A percentile compares a stretch with the other conserved stretches of the same genome.
phyloP scores from a whole-genome alignment of 2,329 filamentous ascomycete genomes.

The Neoscytalidium dimidiatum region DNA sequence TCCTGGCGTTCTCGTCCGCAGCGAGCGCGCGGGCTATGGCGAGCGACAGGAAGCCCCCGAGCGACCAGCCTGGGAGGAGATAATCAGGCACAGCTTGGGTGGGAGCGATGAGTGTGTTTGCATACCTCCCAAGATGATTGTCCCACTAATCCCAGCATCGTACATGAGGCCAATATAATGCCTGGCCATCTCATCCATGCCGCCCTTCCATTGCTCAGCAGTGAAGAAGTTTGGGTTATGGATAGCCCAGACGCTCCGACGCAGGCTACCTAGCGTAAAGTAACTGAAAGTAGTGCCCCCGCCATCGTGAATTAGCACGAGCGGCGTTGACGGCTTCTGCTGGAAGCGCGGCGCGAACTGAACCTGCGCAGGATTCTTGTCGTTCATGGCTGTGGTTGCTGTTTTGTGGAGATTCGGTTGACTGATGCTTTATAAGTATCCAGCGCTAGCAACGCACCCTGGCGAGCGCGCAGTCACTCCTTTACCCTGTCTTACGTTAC shows the following conservation, averaged over 20 bases:
- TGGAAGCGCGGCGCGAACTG: background rate
- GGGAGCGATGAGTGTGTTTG: background rate
- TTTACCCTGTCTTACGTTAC: background rate
- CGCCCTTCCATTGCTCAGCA: slow-evolving; percentile 52
- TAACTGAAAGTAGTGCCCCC: slow-evolving; percentile 63
- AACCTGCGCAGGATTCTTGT: background rate
- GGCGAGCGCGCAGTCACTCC: background rate
- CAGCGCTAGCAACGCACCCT: background rate
- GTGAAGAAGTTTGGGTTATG: slow-evolving; percentile 56
- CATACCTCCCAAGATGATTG: slow-evolving; percentile 36
- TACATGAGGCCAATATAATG: slow-evolving; percentile 53
- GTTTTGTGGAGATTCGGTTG: background rate
- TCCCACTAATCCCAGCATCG: slow-evolving; percentile 37
- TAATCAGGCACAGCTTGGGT: background rate
- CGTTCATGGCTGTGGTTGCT: background rate
- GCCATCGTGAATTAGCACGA: slow-evolving; percentile 62
- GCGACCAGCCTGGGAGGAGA: slow-evolving; percentile 17
- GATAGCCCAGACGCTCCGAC: slow-evolving; percentile 56
- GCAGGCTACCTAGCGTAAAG: slow-evolving; percentile 53
- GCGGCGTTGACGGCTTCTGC: slow-evolving; percentile 39
- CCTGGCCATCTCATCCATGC: slow-evolving; percentile 57
- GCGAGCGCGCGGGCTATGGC: slow-evolving; percentile 15
- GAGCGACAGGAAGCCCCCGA: slow-evolving; percentile 21
- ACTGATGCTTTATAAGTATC: background rate
- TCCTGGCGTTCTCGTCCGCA: background rate